Evolutionary conservation across 108 stramenopile species (phyloP).

Genomic region (Pseudonitzschia multistriata): DNA sequence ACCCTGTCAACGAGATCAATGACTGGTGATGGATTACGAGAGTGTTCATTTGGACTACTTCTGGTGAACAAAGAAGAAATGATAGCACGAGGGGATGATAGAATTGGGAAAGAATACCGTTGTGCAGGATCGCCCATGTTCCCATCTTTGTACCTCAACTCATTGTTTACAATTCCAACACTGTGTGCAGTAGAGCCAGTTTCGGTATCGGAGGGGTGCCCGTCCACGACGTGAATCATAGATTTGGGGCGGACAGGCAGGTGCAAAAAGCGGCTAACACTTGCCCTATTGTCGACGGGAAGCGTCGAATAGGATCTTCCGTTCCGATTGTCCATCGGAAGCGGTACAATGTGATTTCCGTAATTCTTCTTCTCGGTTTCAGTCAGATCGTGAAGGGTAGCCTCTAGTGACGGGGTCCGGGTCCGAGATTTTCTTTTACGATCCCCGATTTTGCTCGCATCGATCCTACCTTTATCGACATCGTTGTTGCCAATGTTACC

Average conservation of each 20-base stretch:
- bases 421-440: background rate
- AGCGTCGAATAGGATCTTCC: background rate
- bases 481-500: background rate
- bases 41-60: background rate
- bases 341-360: background rate
- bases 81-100: background rate
- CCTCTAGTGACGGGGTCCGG: background rate
- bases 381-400: conserved; percentile 4
- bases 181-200: conserved; percentile 8
- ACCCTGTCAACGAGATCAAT: conserved; percentile 3
- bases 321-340: background rate
- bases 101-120: background rate
- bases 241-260: background rate
- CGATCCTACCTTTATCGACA: background rate
- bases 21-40: background rate
- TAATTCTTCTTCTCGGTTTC: background rate
- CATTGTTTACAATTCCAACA: background rate
- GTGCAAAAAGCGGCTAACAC: background rate
- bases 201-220: conserved; percentile 6
- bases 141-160: background rate
- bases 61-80: background rate
- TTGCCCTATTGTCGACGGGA: background rate
- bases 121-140: background rate
- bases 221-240: conserved; percentile 1
- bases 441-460: background rate